Evolutionary conservation across 768 basidiomycete genomes (phyloP).

Genomic region (Holtermannia corniformis): DNA sequence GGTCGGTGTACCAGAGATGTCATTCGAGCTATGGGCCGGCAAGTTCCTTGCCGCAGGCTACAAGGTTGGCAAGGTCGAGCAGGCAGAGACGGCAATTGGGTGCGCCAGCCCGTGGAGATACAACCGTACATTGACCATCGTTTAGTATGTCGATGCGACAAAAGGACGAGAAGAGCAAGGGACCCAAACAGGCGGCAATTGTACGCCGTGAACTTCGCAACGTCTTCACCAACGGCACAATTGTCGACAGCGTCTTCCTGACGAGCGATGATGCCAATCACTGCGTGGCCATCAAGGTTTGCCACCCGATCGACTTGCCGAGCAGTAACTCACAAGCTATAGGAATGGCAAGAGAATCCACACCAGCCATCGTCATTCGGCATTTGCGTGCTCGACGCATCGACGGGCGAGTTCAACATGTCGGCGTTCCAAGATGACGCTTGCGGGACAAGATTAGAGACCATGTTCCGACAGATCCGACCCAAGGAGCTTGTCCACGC

Average conservation of each 20-base stretch:
- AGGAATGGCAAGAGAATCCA: conserved; percentile 8
- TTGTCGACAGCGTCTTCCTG: conserved; percentile 79
- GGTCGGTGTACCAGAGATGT: conserved; percentile 92
- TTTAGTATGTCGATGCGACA: conserved; percentile 75
- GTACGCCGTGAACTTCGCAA: conserved; percentile 86
- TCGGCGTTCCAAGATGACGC: conserved; percentile 84
- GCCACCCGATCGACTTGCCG: conserved; percentile 1
- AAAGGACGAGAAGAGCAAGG: conserved; percentile 53
- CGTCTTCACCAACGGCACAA: conserved; percentile 92
- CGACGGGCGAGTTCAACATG: conserved; percentile 90
- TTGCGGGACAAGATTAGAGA: conserved; percentile 85
- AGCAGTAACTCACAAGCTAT: not conserved
- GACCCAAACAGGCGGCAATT: conserved; percentile 52
- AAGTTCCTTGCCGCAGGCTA: conserved; percentile 42
- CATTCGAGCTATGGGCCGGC: conserved; percentile 61
- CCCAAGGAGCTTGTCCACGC: conserved; percentile 85
- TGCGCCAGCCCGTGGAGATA: conserved; percentile 11
- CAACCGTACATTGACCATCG: not conserved
- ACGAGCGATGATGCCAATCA: conserved; percentile 91
- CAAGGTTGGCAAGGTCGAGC: conserved; percentile 79
- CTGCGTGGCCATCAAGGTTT: conserved; percentile 71
- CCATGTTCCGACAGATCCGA: conserved; percentile 77
- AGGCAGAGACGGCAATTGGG: conserved; percentile 91
- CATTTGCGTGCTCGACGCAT: conserved; percentile 81
- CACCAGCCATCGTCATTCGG: conserved; percentile 55